Base-by-base conservation (phyloP, 2,329 filamentous ascomycete species). In the Cercospora sesami region DNA sequence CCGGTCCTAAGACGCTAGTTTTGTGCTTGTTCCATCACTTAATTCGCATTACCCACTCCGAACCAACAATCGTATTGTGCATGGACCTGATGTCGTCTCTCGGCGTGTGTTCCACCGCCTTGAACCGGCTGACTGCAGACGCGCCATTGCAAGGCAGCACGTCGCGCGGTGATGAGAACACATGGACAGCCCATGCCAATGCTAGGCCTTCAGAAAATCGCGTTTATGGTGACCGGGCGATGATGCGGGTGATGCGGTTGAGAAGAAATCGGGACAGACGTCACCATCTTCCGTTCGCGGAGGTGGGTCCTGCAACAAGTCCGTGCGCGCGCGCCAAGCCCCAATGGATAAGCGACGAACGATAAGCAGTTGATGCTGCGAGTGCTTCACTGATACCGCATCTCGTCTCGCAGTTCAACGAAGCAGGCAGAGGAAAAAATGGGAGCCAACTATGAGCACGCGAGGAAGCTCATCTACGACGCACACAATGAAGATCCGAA, bases 401-500 rank as follows among this genome's bases (percentile, higher is more conserved):
- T 55, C 48, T 28, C 23, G 4, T 55, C 45, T 23, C 45, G 45
- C 12, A 5, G n/a, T 23, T 23, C 45, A 5, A 23, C n/a, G 45
- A 48, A 21, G 45, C 18, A 57, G 53, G 1, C 53, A n/a, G 7
- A 23, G 21, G n/a, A 59, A 16, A 57, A 23, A 36, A 73, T 70
- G 71, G 62, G 64, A 23, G 68, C 66, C 18, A 69, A 74, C 26
- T 81, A 78, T 73, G 69, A 75, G 5, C 73, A 75, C 51, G 72
- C 90, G 28, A 82, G 93, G 48, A 78, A 83, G 42, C 84, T 88
- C 72, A 94, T 96, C 75, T 92, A 95, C 81, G 85, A 86, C 64
- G 92, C 90, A 0, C 91, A 93, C 79, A 81, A 86, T 65, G 79
- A 85, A 71, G 91, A 93, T 78, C 90, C 91, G 4, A 90, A 82